Base-by-base conservation (phyloP, 176 grass and related monocot genomes). In the Chrysopogon serrulatus region DNA sequence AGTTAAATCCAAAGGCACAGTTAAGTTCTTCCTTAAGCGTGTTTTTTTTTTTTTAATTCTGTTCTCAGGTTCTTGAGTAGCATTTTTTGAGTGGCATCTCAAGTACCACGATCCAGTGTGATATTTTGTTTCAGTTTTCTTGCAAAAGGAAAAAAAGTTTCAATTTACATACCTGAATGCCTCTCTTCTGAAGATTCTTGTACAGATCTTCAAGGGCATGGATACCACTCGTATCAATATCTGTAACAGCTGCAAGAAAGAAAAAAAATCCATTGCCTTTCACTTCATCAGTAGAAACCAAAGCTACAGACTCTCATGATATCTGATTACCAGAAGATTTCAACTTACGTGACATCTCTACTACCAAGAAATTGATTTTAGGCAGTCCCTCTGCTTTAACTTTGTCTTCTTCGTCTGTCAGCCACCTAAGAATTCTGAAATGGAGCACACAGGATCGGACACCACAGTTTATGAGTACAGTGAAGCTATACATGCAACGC, bases 221-320 rank as follows among this genome's bases (percentile, higher is more conserved):
- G 40, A 99, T 92, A 60, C 96, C 96, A 34, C 91, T 94, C 36
- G 96, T 99, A 89, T 96, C 96, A 2, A 99, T 92, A 83, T 99
- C 96, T 34, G 81, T 99, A 36, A 99, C 93, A 11, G 96, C 96
- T 96, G 91, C 78, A 96, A 51, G 10, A 30, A 48, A 49, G 12
- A 45, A 15, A 47, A 48, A 62, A 34, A 48, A 48, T 16, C 4
- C 28, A 56, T 31, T 28, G 30, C 10, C 35, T 62, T 31, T 18
- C 2, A 30, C 54, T 31, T 18, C 2, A 30, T 85, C 21, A 73
- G 75, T 69, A 45, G 40, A 27, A 53, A 64, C 30, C 17, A 78
- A 14, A 23, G 14, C 2, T 2, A 37, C 66, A 28, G 36, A 30
- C 23, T 65, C 41, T 71, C 47, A 76, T 51, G 40, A 66, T 42